A percentile compares a stretch with the other conserved stretches of the same genome.
Evolutionary conservation across 305 asterid species (phyloP).

Genomic region (Nicotiana rustica): DNA sequence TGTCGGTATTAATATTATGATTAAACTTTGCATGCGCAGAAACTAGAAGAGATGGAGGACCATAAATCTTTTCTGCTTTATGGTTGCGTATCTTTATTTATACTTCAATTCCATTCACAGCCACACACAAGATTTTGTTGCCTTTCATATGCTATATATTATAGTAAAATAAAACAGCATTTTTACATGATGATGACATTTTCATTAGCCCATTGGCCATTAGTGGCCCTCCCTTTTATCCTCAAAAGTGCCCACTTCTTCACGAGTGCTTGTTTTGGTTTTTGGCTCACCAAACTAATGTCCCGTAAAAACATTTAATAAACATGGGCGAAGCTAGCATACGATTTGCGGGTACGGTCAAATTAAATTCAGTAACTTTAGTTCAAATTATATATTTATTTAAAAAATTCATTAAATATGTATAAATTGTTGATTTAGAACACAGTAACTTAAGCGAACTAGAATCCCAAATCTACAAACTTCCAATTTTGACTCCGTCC

Average conservation of each 20-base stretch:
- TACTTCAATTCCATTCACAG: neutral
- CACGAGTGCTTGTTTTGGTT: neutral
- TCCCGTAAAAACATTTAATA: neutral
- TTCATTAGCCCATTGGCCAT: neutral
- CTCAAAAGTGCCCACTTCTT: neutral
- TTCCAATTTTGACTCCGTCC: too few species aligned
- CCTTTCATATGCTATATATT: neutral
- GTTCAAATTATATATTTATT: too few species aligned
- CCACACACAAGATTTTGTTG: neutral
- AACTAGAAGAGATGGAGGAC: slow-evolving; percentile 20
- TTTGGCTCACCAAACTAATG: neutral
- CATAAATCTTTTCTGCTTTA: neutral
- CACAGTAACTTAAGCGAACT: too few species aligned
- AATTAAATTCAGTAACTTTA: neutral
- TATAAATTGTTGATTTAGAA: too few species aligned
- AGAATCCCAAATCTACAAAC: too few species aligned
- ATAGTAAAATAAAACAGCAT: neutral
- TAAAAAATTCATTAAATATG: too few species aligned
- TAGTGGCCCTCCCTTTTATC: neutral
- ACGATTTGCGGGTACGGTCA: too few species aligned
- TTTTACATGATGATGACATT: neutral
- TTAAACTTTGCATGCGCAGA: slow-evolving; percentile 19
- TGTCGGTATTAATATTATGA: neutral
- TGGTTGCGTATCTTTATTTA: neutral
- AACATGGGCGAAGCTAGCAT: too few species aligned